Base-by-base conservation (phyloP, 805 yeast genomes). In the Yamadazyma sp. region DNA sequence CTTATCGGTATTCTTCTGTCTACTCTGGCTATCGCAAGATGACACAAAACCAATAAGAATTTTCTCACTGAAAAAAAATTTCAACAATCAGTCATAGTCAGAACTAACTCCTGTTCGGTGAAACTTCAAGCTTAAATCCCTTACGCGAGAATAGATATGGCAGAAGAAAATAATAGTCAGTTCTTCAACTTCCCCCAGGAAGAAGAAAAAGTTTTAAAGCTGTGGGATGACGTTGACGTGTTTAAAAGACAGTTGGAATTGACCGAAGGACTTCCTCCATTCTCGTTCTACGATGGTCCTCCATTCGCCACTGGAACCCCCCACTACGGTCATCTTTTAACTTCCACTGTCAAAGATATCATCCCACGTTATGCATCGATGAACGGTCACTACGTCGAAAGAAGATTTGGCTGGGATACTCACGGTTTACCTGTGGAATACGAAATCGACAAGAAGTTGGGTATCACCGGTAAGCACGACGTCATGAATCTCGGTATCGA, bases 301-400 rank as follows among this genome's bases (percentile, higher is more conserved):
- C 99, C 99, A 52, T 93, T 93, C 65, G 99, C 99, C 41, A 93
- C 99, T 2, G 99, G 99, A 57, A 87, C 97, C 24, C 99, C 99
- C 29, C 99, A 93, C 63, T 95, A 93, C 62, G 99, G 99, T 47
- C 99, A 93, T 59, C 84, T 93, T 57, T 71, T 93, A 63, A 95
- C 98, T 2, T 93, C 98, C 26, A 93, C 99, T 41, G 87, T 90
- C 55, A 93, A 91, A 65, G 99, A 93, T 69, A 87, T 93, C 49
- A 91, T 93, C 39, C 99, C 99, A 40, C 79, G 99, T 59, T 93
- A 88, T 59, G 98, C 98, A 43, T 85, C 95, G 47, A 91, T 93
- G 99, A 91, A 85, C 53, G 99, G 99, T 14, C 83, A 79, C 64
- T 87, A 84, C 53, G 99, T 93, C 28, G 96, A 87, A 67, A 86